Evolutionary conservation across 148 eudicot genomes (phyloP).

Genomic region (Camellia sinensis): DNA sequence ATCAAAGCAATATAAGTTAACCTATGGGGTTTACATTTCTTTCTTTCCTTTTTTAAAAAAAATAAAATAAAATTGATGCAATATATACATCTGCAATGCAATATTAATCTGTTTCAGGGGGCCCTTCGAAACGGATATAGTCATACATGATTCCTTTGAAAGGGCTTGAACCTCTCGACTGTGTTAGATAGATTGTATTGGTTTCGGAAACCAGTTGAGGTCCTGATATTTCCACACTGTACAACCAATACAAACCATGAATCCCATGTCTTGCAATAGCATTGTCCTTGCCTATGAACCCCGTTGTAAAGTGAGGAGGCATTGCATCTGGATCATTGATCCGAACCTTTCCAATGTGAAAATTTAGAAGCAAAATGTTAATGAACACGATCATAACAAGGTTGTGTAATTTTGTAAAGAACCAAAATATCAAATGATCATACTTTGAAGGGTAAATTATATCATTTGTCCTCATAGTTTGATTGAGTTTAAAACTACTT

Average conservation of each 20-base stretch:
- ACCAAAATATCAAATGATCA: too few species aligned
- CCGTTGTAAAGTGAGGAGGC: conserved; percentile 49
- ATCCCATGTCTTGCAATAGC: conserved; percentile 77
- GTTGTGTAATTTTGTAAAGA: too few species aligned
- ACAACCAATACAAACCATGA: conserved; percentile 57
- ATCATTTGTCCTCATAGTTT: too few species aligned
- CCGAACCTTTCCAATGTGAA: conserved; percentile 39
- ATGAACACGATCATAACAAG: too few species aligned
- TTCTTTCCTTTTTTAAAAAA: neutral
- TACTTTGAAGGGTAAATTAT: too few species aligned
- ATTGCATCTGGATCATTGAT: conserved; percentile 37
- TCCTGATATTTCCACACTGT: conserved; percentile 29
- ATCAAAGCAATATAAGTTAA: neutral
- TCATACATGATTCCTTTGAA: conserved; percentile 64
- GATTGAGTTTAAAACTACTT: too few species aligned
- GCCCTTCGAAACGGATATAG: conserved; percentile 68
- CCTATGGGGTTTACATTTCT: neutral
- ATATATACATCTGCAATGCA: neutral
- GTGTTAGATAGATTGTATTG: conserved; percentile 49
- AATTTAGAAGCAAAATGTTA: neutral
- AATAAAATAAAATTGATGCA: neutral
- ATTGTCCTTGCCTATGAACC: conserved; percentile 59
- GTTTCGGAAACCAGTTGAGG: conserved; percentile 29
- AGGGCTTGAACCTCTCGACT: conserved; percentile 31
- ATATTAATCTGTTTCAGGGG: conserved; percentile 15